Evolutionary conservation across 2,329 filamentous ascomycete species (phyloP), one percentile per base, ranked within the genome.

Genomic region (Claviceps fusiformis): DNA sequence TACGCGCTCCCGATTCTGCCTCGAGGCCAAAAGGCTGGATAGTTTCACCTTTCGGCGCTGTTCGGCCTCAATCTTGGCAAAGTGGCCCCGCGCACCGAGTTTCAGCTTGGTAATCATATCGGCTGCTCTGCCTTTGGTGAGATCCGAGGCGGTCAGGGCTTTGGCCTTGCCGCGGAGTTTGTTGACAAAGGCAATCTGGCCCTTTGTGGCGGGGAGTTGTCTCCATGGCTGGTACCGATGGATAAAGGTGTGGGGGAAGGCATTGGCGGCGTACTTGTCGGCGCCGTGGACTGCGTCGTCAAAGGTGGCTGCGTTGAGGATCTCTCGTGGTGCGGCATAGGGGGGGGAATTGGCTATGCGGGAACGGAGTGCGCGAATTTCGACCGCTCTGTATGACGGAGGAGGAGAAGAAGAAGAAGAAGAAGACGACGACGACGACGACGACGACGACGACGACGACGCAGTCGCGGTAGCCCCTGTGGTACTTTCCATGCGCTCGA

Each of bases 51-150:
- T 70, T 53, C 76, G 77, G 47, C 74, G 78, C 65, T 77, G 82
- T 54, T 76, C 71, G 0, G 71, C 73, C 63, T 78, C 75, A 56
- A 80, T 69, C 39, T 64, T 74, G 31, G 75, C 72, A 65, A 79
- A 89, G 71, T 71, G 81, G 59, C 70, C 87, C 68, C 74, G 80
- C 1, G 87, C 89, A 0, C 92, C 92, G 65, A 93, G 87, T 67
- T 86, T 92, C 58, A 95, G 66, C 69, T 95, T 95, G 8, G 89
- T 95, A 60, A 97, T 95, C 86, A 95, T 91, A 66, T 96, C 91
- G 5, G 79, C 79, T 5, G 90, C 91, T 65, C 82, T 82, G 8
- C 92, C 92, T 64, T 91, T 93, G 15, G 80, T 90, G 56, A 95
- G 63, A 33, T 83, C 77, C 0, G 71, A 70, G 0, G 70, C 61